Evolutionary conservation across 2,329 filamentous ascomycete genomes (phyloP).

Genomic region (Fusarium drepaniforme): DNA sequence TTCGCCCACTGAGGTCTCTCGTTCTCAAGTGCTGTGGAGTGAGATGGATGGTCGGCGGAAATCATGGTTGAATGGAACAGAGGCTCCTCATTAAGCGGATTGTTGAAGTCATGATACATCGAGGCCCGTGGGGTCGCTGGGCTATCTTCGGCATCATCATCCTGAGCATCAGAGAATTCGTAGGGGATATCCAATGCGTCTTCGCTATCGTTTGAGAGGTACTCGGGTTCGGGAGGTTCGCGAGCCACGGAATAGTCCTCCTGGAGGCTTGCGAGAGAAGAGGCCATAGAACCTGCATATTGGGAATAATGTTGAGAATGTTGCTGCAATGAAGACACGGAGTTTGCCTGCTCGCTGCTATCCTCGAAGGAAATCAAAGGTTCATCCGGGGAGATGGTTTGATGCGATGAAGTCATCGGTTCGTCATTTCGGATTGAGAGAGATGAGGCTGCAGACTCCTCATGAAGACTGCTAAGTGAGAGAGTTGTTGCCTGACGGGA

Average conservation of each 20-base stretch:
- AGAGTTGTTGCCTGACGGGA: constrained; percentile 48
- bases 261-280: constrained; percentile 42
- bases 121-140: constrained; percentile 68
- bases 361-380: constrained; percentile 12
- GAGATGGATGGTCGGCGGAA: constrained; percentile 23
- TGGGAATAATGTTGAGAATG: constrained; percentile 11
- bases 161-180: constrained; percentile 56
- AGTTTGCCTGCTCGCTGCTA: constrained; percentile 28
- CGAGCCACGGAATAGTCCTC: constrained; percentile 38
- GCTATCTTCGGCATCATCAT: constrained; percentile 52
- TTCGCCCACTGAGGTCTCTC: constrained; percentile 36
- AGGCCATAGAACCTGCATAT: constrained; percentile 35
- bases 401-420: constrained; percentile 30
- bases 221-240: constrained; percentile 38
- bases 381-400: constrained; percentile 33
- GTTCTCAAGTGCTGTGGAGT: constrained; percentile 33
- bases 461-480: constrained; percentile 44
- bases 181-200: constrained; percentile 69
- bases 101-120: constrained; percentile 53
- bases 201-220: constrained; percentile 62
- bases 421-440: constrained; percentile 42
- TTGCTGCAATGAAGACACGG: constrained; percentile 36
- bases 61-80: constrained; percentile 47
- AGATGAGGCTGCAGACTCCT: constrained; percentile 41
- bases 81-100: constrained; percentile 41